Conservation (phyloP, 1,139 yeast species). For the Pneumocystis murina region DNA sequence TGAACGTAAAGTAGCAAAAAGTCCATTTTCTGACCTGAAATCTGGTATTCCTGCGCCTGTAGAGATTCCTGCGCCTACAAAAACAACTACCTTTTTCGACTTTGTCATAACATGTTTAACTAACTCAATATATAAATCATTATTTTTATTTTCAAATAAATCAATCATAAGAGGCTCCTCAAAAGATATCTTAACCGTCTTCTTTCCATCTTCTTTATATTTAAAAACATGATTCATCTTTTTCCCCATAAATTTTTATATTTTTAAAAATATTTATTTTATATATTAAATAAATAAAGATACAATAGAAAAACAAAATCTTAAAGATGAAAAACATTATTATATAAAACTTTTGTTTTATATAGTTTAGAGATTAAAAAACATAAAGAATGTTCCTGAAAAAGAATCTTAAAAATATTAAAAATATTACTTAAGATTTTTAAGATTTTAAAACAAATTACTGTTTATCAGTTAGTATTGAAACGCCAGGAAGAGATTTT, state of each 20-base stretch:
- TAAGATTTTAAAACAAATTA: no score
- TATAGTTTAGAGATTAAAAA: background rate
- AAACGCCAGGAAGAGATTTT: slow-evolving; percentile 93
- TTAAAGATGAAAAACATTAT: background rate
- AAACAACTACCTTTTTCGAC: background rate
- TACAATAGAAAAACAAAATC: background rate
- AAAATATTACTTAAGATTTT: no score
- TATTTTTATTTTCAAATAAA: background rate
- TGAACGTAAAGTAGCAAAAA: slow-evolving; percentile 33
- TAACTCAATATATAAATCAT: background rate
- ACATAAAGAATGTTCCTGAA: background rate
- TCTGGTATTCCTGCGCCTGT: slow-evolving; percentile 88
- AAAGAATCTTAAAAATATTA: no score
- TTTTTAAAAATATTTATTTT: background rate
- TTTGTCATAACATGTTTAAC: background rate
- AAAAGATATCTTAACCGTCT: background rate
- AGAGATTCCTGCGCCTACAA: slow-evolving; percentile 68
- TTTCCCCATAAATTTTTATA: background rate
- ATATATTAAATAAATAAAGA: background rate
- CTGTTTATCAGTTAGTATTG: slow-evolving; percentile 58
- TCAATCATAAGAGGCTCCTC: background rate
- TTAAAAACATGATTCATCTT: background rate
- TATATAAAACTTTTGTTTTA: background rate
- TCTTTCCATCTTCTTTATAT: background rate
- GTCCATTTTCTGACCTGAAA: slow-evolving; percentile 63